Base-by-base conservation (phyloP, 1,284 basidiomycete genomes). In the Ceratobasidium sp. region DNA sequence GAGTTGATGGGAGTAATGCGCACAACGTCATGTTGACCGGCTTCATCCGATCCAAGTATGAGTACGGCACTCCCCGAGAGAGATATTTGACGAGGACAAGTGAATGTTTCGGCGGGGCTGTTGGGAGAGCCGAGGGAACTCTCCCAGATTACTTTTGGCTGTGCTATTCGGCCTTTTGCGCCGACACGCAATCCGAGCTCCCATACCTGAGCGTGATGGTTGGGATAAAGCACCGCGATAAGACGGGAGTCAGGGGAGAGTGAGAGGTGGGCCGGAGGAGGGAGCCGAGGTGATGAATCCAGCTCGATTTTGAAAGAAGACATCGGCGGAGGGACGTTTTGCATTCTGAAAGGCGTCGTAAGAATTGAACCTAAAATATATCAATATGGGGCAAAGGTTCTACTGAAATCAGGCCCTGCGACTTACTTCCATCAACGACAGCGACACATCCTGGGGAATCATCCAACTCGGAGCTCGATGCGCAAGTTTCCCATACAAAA, bases 251-350 rank as follows among this genome's bases (percentile, higher is more conserved):
- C 74, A 0, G 83, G 72, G 0, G 89, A 87, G 71, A 94, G 87
- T 1, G 88, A 80, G 2, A 88, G 79, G 76, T 96, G 88, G 1
- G 88, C 78, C 0, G 93, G 92, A 0, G 86, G 74, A 71, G 78
- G 75, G 80, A 77, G 13, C 69, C 42, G 34, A 69, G 42, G 34
- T 53, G 4, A 74, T 70, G 69, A 74, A 73, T 73, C 45, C 29
- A 86, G 76, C 22, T 80, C 43, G 58, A 97, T 84, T 67, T 86
- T 83, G 75, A 85, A 83, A 0, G 94, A 89, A 0, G 89, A 91
- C 95, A 98, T 97, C 0, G 96, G 97, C 20, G 96, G 96, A 3
- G 96, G 96, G 0, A 96, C 86, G 76, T 96, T 98, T 80, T 97
- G 93, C 2, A 87, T 87, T 38, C 95, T 86, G 83, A 99, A 98